Evolutionary conservation across 495 filamentous ascomycete species (phyloP), one percentile per base, ranked within the genome.

Genomic region (Penicillium parvum): DNA sequence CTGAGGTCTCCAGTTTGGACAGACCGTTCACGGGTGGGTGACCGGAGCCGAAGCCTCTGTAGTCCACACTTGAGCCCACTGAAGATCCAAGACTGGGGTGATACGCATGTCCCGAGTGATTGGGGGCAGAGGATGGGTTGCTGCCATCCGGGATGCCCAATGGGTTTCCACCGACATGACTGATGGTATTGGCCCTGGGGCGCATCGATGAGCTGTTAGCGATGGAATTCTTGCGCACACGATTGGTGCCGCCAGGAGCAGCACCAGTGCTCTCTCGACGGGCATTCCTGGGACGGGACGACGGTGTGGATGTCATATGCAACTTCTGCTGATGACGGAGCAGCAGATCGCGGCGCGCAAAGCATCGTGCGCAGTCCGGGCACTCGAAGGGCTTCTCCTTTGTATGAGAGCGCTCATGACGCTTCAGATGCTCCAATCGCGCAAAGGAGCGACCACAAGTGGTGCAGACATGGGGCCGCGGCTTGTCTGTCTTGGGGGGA

Each of bases 311-410:
- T n/a, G 89, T 94, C 82, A 95, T 87, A 58, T 99, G 92, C 10
- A 99, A 76, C 73, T 99, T 99, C 74, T 99, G 92, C 71, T 99
- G 92, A 66, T 99, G 92, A 19, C 92, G 79, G 43, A 99, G 72
- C 40, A 99, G 78, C 45, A 99, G 66, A 63, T 99, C 92, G 44
- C 92, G 79, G 23, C 92, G 81, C 21, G 92, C 92, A 71, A 99
- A 99, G 74, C 92, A 97, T 59, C 92, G 72, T 15, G 87, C 75
- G 60, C 92, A 99, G 63, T 97, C 90, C 17, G 91, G 90, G 50
- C 92, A 99, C 61, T 96, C 91, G 59, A 99, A 99, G 2, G 92
- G 92, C 72, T 98, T 98, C 63, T 99, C 92, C 61, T 99, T 99
- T 8, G 92, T 99, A 56, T 99, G 92, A 14, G 92, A 97, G 30